Evolutionary conservation across 2,329 filamentous ascomycete genomes (phyloP), one percentile per base, ranked within the genome.

Genomic region (Corinectria fuckeliana): DNA sequence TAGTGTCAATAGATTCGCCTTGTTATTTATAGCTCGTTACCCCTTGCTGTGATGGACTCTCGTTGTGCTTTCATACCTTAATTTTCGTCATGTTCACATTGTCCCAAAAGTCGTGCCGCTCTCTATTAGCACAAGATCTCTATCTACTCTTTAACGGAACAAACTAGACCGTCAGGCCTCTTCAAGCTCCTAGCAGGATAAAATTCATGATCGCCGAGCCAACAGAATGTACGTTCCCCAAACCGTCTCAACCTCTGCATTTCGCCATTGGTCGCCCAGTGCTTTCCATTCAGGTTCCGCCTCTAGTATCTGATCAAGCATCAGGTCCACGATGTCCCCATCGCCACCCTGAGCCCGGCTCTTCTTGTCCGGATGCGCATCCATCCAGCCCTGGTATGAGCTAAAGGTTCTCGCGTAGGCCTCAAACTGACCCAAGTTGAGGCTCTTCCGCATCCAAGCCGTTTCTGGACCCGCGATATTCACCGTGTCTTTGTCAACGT

Each of bases 391-490:
- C 68, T 80, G 80, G 71, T 81, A 88, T 38, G 81, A 76, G 70
- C 85, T 88, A 70, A 85, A 89, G 0, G 88, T 89, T 63, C 84
- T 76, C 56, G 82, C 72, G 72, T 88, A 90, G n/a, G 80, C 80
- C 75, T 88, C 86, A 53, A 87, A 79, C 67, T 85, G 79, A 1
- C 83, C 84, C 20, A 90, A 73, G 56, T 76, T 85, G 72, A 87
- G 75, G 51, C 66, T 80, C 74, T 78, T 83, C 48, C 78, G 74
- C 77, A 88, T 78, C 77, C 88, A 84, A 50, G 76, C 72, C 38
- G 69, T 71, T 58, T 73, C 72, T 23, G 69, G 58, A 63, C 78
- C 65, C 5, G 66, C 65, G 3, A 68, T 32, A 56, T 77, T 66
- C 58, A 75, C 69, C 49, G 74, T 70, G 53, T 71, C 66, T 8